A percentile compares a stretch with the other conserved stretches of the same genome.
phyloP scores from a whole-genome alignment of 495 filamentous ascomycete genomes.

The Penicillium cosmopolitanum region DNA sequence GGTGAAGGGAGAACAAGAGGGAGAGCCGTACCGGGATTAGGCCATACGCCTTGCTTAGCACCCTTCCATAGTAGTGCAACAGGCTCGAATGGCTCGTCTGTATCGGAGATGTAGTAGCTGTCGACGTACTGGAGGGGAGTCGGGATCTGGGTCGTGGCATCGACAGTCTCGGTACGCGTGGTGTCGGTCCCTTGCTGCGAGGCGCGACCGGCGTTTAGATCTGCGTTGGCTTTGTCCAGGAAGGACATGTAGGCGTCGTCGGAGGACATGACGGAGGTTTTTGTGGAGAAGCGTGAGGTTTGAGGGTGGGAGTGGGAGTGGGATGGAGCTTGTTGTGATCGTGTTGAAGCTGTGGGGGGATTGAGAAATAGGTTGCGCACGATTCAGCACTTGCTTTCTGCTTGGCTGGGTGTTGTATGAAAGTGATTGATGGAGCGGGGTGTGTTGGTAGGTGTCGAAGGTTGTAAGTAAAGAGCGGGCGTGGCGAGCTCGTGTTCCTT shows the following conservation, averaged over 20 bases:
- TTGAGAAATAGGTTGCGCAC: background rate
- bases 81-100: slow-evolving; percentile 81
- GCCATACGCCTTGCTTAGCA: slow-evolving; percentile 53
- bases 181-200: slow-evolving; percentile 32
- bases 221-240: slow-evolving; percentile 80
- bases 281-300: slow-evolving; percentile 25
- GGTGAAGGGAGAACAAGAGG: slow-evolving; percentile 9
- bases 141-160: slow-evolving; percentile 56
- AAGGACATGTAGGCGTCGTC: slow-evolving; percentile 83
- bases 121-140: slow-evolving; percentile 58
- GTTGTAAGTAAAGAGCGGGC: background rate
- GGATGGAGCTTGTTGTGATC: slow-evolving; percentile 4
- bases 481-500: slow-evolving; percentile 12
- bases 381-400: background rate
- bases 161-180: slow-evolving; percentile 54
- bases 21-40: slow-evolving; percentile 58
- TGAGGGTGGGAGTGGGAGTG: background rate
- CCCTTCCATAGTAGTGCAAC: slow-evolving; percentile 69
- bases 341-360: slow-evolving; percentile 15
- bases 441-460: background rate
- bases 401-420: background rate
- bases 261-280: slow-evolving; percentile 61
- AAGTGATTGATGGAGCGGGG: background rate
- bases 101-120: slow-evolving; percentile 73
- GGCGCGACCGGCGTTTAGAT: slow-evolving; percentile 52